A percentile compares a stretch with the other conserved stretches of the same genome.
These are phyloP conservation scores for Jatropha podagrica DNA, from an alignment of 441 rosid species.

Conservation along the genomic window DNA sequence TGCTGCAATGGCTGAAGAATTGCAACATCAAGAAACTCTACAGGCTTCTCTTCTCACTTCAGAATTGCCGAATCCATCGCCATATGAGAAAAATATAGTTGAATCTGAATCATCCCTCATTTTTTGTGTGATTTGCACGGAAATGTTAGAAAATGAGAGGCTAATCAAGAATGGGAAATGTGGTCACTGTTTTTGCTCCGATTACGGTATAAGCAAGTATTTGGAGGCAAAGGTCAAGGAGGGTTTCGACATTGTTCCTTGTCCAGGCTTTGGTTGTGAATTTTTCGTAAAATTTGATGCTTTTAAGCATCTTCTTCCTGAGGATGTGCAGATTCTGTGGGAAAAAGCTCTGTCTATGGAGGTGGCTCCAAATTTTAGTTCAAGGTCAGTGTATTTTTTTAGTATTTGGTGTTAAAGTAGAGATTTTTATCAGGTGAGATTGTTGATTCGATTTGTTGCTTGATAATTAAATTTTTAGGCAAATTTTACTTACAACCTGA, in stretches of 20 bases:
- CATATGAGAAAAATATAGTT: background rate
- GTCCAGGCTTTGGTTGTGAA: background rate
- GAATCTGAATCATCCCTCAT: background rate
- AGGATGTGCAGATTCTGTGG: background rate
- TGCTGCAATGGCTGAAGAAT: conserved; percentile 6
- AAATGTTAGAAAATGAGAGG: background rate
- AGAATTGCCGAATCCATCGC: background rate
- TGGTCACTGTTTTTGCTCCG: background rate
- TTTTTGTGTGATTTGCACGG: conserved; percentile 8
- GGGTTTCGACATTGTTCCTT: background rate
- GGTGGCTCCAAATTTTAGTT: background rate
- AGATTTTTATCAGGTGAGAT: background rate
- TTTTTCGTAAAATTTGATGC: background rate
- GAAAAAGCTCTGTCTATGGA: background rate
- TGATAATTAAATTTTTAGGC: background rate
- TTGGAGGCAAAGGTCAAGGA: background rate
- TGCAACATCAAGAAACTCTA: conserved; percentile 7
- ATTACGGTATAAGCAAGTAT: conserved; percentile 1
- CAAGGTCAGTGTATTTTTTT: conserved; percentile 13
- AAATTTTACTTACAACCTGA: background rate
- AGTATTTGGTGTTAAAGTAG: background rate
- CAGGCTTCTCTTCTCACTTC: conserved; percentile 1
- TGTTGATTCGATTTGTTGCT: background rate
- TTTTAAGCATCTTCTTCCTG: conserved; percentile 4
- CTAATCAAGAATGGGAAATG: background rate